Percentiles rank a stretch among this genome's conserved stretches.
These are phyloP conservation scores for Sugiyamaella grinbergsii DNA, from an alignment of 1,139 yeast species.

Conservation along the genomic window DNA sequence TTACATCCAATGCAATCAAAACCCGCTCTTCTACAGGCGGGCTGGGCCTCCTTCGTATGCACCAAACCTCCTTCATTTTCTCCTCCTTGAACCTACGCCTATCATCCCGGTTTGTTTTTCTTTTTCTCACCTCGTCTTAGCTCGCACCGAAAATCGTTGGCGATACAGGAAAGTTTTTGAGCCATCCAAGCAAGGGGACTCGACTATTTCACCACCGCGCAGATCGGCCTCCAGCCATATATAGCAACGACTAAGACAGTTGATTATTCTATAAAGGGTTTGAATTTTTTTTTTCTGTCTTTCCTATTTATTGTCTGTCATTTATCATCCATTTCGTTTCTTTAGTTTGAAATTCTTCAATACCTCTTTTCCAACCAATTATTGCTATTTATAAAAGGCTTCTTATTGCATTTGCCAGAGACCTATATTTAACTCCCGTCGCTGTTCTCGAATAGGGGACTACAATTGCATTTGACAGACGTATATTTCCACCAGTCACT, in stretches of 20 bases:
- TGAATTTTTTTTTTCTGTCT: background rate
- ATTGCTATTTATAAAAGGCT: too few relatives aligned
- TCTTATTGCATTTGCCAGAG: too few relatives aligned
- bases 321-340: background rate
- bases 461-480: too few relatives aligned
- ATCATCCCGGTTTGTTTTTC: constrained; percentile 14
- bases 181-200: constrained; percentile 16
- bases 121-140: background rate
- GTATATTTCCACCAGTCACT: too few relatives aligned
- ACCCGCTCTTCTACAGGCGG: too few relatives aligned
- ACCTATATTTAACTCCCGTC: too few relatives aligned
- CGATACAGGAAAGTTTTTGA: background rate
- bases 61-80: constrained; percentile 10
- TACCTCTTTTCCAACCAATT: too few relatives aligned
- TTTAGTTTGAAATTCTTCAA: background rate
- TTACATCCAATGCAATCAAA: too few relatives aligned
- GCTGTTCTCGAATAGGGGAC: too few relatives aligned
- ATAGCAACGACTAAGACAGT: background rate
- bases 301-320: too few relatives aligned
- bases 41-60: constrained; percentile 10
- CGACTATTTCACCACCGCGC: constrained; percentile 1
- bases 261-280: background rate
- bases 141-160: constrained; percentile 8
- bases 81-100: background rate
- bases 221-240: background rate